Base-by-base conservation (phyloP, 495 filamentous ascomycete species). In the Emericellopsis terricola region DNA sequence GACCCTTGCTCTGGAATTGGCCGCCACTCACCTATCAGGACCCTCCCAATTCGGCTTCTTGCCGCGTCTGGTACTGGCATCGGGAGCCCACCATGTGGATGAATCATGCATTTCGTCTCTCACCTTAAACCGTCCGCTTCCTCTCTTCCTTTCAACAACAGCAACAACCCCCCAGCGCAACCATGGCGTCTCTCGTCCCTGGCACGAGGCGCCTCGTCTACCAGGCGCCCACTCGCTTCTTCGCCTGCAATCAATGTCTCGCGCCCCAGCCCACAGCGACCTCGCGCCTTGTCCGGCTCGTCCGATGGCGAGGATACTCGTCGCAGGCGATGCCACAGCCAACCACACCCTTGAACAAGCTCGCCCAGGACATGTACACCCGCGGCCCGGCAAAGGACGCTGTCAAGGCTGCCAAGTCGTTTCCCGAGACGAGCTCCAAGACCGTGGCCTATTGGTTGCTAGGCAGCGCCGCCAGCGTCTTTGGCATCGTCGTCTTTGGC, bases 401-500 rank as follows among this genome's bases (percentile, higher is more conserved):
- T 38, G 10, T 23, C 30, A 3, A 47, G 43, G 45, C 33, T 16
- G 17, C 33, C 14, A 42, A 43, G 31, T 35, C 43, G 1, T 93
- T 83, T 46, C 85, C 86, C 4, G 62, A 79, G 37, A 69, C 68
- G 9, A 81, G 65, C 49, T 61, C 70, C 40, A 85, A 78, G 52
- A 40, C 53, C 3, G 85, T 92, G 29, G 89, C 73, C 32, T 94
- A 87, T 61, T 97, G 84, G 84, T 65, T 97, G 13, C 56, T 97
- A 33, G 87, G 75, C 36, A 93, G 85, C 44, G 86, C 89, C 0
- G 80, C 68, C 15, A 81, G 79, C 51, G 86, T 94, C 17, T 96
- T 97, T 56, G 89, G 89, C 39, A 86, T 97, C 45, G 91, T 96
- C 14, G 70, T 97, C 7, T 93, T 92, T 50, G 89, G 89, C 21